Conservation (phyloP, 2,329 filamentous ascomycete genomes). For the Talaromyces funiculosus region DNA sequence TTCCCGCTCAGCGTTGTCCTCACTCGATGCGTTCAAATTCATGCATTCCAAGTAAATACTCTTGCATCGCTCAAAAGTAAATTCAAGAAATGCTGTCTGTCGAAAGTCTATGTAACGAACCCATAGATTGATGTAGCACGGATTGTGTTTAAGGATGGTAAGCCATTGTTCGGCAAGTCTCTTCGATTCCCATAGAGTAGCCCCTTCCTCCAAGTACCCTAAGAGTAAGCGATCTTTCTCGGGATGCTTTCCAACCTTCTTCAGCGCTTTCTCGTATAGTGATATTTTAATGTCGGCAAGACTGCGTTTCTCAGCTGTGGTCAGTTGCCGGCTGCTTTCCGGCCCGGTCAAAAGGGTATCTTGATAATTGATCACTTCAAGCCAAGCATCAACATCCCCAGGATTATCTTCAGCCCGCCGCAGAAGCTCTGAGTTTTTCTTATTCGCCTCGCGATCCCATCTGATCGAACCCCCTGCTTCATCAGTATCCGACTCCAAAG, state of each 20-base stretch:
- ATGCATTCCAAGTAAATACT: constrained; percentile 56
- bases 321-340: constrained; percentile 36
- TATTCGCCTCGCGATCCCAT: constrained; percentile 41
- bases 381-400: constrained; percentile 65
- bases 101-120: constrained; percentile 64
- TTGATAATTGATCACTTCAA: constrained; percentile 74
- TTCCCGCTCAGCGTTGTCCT: constrained; percentile 20
- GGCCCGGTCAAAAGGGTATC: constrained; percentile 55
- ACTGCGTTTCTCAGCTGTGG: constrained; percentile 59
- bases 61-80: constrained; percentile 63
- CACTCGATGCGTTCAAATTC: constrained; percentile 27
- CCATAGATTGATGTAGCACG: constrained; percentile 63
- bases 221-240: constrained; percentile 59
- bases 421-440: constrained; percentile 51
- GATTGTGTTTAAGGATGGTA: constrained; percentile 51
- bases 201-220: constrained; percentile 67
- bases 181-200: constrained; percentile 65
- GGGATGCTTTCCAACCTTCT: constrained; percentile 44
- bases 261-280: constrained; percentile 71
- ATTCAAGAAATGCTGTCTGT: constrained; percentile 61
- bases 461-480: constrained; percentile 35
- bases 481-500: constrained; percentile 44
- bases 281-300: constrained; percentile 74
- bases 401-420: constrained; percentile 61
- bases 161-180: constrained; percentile 62